phyloP scores from a whole-genome alignment of 495 filamentous ascomycete species.

The Aspergillus homomorphus region DNA sequence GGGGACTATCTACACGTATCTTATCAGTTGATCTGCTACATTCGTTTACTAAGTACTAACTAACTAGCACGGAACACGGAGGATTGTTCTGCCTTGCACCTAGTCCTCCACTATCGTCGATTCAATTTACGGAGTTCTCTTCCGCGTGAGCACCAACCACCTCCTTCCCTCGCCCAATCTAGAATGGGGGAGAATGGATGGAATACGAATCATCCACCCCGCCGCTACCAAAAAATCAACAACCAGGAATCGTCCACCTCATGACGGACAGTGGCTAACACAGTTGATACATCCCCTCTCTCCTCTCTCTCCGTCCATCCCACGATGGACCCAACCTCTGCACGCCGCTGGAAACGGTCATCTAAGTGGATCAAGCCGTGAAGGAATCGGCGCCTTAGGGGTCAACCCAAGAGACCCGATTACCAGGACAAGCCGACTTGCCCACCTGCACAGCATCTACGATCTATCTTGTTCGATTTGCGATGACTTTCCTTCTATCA shows the following conservation, averaged over 20 bases:
- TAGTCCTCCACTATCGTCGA: no score
- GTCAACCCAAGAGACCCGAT: not conserved
- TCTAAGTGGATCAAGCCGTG: conserved; percentile 1
- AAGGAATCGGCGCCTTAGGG: not conserved
- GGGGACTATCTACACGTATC: not conserved
- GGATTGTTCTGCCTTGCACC: no score
- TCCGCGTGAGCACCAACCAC: not conserved
- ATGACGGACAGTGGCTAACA: not conserved
- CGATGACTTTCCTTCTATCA: not conserved
- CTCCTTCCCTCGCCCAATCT: not conserved
- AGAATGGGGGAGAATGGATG: not conserved
- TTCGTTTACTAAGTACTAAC: not conserved
- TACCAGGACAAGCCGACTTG: not conserved
- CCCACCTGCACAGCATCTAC: conserved; percentile 2
- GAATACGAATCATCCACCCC: not conserved
- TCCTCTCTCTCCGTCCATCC: not conserved
- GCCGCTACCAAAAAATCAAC: not conserved
- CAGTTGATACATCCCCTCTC: not conserved
- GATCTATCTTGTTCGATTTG: not conserved
- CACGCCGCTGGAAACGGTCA: conserved; percentile 1
- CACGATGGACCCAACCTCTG: not conserved
- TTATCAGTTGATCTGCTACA: not conserved
- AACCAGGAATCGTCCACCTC: not conserved
- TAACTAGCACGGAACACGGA: not conserved
- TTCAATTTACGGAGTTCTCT: not conserved